Base-by-base conservation (phyloP, 345 rosid genomes). In the Euphorbia tirucalli region DNA sequence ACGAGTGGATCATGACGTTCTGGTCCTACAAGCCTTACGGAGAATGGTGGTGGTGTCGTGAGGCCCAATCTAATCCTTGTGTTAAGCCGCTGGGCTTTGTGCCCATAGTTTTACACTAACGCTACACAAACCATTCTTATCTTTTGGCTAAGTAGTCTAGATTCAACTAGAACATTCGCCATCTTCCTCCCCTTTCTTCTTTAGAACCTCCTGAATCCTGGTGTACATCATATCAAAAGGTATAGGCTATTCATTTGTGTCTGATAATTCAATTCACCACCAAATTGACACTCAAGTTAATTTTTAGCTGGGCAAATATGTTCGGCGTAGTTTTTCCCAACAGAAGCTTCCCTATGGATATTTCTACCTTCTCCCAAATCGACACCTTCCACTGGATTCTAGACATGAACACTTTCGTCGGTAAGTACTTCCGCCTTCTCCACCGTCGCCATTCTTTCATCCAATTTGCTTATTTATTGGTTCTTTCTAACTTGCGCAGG, bases 241-340 rank as follows among this genome's bases (percentile, higher is more conserved):
- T n/a, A n/a, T n/a, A n/a, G n/a, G n/a, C n/a, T n/a, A n/a, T n/a
- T n/a, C n/a, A n/a, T n/a, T n/a, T 7, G 44, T 41, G 44, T 41
- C 44, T 10, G 44, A 41, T 41, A 5, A 41, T 41, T 41, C 11
- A 41, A 41, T 41, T 41, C 11, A 32, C 37, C n/a, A n/a, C n/a
- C n/a, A n/a, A n/a, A n/a, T n/a, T n/a, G n/a, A n/a, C 5, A 32
- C 3, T 32, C 37, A 5, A 52, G 5, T 30, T 11, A n/a, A 6
- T 13, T 31, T 18, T 7, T 18, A 52, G 24, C 54, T 2, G 22
- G n/a, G 0, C 57, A 52, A 52, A 19, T n/a, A 92, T 95, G 99
- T 95, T 95, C 61, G 99, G 99, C 30, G 96, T 95, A 3, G 92
- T 95, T 46, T 95, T 95, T 81, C 99, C 99, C 2, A 87, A 95